phyloP scores from a whole-genome alignment of 768 basidiomycete genomes.

The Trametes elegans region DNA sequence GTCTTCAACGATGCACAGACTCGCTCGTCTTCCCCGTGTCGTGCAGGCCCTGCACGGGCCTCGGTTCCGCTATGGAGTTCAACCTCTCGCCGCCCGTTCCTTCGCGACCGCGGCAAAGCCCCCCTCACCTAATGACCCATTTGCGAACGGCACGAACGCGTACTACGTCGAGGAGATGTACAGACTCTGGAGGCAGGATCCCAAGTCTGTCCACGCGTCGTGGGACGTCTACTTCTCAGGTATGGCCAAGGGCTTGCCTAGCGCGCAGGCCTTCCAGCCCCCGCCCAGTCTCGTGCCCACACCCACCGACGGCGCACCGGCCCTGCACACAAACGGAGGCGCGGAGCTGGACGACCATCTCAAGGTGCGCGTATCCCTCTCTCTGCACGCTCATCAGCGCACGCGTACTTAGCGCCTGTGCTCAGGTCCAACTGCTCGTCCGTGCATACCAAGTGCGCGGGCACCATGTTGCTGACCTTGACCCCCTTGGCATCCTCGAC shows the following conservation, averaged over 20 bases:
- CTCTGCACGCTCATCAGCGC: not conserved
- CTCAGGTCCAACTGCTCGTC: constrained; percentile 92
- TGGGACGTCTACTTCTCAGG: constrained; percentile 96
- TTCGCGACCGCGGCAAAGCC: constrained; percentile 47
- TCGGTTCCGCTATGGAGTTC: constrained; percentile 19
- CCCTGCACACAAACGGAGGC: constrained; percentile 40
- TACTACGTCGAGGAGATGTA: constrained; percentile 99
- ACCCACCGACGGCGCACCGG: constrained; percentile 40
- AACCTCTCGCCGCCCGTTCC: constrained; percentile 25
- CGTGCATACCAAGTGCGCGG: constrained; percentile 99
- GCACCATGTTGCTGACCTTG: constrained; percentile 93
- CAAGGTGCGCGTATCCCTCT: constrained; percentile 56
- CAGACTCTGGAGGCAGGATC: constrained; percentile 86
- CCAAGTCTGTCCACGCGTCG: constrained; percentile 86
- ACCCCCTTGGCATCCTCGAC: constrained; percentile 91
- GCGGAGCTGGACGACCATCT: constrained; percentile 89
- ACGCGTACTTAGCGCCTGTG: not conserved
- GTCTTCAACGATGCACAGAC: constrained; percentile 17
- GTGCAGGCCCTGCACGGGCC: constrained; percentile 18
- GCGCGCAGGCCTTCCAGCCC: constrained; percentile 78
- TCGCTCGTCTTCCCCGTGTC: constrained; percentile 21
- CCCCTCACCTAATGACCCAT: constrained; percentile 78
- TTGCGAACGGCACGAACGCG: constrained; percentile 92
- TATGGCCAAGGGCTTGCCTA: constrained; percentile 82
- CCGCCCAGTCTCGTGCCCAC: constrained; percentile 74